Evolutionary conservation across 257 asterid species (phyloP).

Genomic region (Echites panduratus): DNA sequence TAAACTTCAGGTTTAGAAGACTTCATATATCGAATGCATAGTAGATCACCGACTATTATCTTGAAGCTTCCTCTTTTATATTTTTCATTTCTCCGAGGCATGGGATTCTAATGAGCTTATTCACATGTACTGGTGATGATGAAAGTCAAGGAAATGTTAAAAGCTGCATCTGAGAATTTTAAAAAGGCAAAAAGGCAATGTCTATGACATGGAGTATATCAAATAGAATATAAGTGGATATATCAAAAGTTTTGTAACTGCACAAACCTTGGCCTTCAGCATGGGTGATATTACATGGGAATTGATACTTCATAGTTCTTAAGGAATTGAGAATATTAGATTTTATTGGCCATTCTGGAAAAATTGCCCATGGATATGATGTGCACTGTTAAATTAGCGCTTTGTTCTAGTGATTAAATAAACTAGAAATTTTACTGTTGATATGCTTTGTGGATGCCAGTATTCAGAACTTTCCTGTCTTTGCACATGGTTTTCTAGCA

Average conservation of each 20-base stretch:
- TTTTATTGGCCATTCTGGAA: neutral
- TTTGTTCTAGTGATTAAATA: neutral
- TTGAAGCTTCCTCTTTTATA: neutral
- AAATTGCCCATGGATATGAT: neutral
- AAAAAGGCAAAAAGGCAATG: neutral
- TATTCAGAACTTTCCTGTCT: neutral
- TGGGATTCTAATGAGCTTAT: neutral
- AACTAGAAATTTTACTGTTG: neutral
- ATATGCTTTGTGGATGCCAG: neutral
- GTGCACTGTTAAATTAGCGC: neutral
- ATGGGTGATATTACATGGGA: too few species aligned
- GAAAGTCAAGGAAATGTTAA: neutral
- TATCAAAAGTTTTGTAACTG: neutral
- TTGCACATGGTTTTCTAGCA: neutral
- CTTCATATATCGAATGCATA: neutral
- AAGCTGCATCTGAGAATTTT: neutral
- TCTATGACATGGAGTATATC: neutral
- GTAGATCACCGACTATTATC: neutral
- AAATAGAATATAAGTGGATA: neutral
- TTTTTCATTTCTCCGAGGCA: neutral
- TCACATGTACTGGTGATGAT: neutral
- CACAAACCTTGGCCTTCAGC: neutral
- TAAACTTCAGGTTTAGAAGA: neutral
- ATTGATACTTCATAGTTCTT: neutral
- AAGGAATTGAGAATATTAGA: neutral